Evolutionary conservation across 1,139 yeast species (phyloP), one percentile per base, ranked within the genome.

Genomic region (Yamadazyma trypodendri): DNA sequence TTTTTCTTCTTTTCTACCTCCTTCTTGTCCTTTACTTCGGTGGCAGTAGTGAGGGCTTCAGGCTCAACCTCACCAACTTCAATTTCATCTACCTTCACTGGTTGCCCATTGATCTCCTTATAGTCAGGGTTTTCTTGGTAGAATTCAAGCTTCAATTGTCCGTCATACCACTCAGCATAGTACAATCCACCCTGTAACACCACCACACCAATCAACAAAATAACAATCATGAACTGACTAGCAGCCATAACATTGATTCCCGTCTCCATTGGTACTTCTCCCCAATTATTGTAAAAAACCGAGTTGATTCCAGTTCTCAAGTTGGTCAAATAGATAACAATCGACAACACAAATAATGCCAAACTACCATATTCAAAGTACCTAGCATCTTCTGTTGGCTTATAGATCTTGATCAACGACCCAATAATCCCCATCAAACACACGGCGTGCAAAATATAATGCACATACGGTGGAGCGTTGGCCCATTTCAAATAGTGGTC

Each of bases 171-270:
- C 52, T 81, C 84, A 34, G 96, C 96, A 65, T 85, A 90, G 75
- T 86, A 88, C 56, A 92, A 77, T 17, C 97, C 97, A 36, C 77
- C 81, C 68, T 92, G 97, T 49, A 92, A 73, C 11, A 86, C 74
- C 40, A 89, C 64, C 15, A 89, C 87, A 44, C 97, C 97, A 21
- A 79, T 55, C 40, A 90, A 69, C 14, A 84, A 72, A 43, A 88
- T 61, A 15, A 84, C 78, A 47, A 86, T 72, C 72, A 92, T 84
- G 33, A 85, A 77, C 61, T 84, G 83, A 31, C 95, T 81, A 5
- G 97, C 97, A 31, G 95, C 96, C 59, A 92, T 79, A 31, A 92
- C 96, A 50, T 87, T 87, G 52, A 92, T 65, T 17, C 97, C 97
- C 21, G 96, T 88, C 45, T 72, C 70, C 59, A 76, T 79, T 53